Base-by-base conservation (phyloP, 2,329 filamentous ascomycete genomes). In the Sporothrix luriei region DNA sequence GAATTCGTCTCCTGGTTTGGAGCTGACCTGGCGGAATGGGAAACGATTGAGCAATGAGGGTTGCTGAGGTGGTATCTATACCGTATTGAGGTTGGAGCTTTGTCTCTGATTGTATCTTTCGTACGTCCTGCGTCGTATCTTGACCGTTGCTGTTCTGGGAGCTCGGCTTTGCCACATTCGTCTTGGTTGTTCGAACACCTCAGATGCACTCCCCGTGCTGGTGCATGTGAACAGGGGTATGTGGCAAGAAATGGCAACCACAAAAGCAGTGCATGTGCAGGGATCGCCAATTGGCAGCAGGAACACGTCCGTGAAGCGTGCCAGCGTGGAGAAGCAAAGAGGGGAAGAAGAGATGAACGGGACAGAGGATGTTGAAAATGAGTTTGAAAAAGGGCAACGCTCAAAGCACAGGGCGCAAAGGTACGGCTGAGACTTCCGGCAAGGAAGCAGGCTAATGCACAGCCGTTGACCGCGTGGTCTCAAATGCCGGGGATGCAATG, bases 231-330 rank as follows among this genome's bases (percentile, higher is more conserved):
- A 70, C 68, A 48, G 16, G 62, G 38, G 65, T 16, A 65, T 48
- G 26, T 59, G 49, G 38, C 26, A 40, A 55, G 61, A 24, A 33
- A 54, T 33, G 46, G 43, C 62, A 66, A 26, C 38, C 29, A 21
- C 59, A 26, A 26, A n/a, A 78, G 75, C 75, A 74, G 71, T 75
- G 77, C 77, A 78, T 78, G 77, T 78, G 76, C 77, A 78, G 75
- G 76, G 77, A 78, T 77, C 76, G 74, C 72, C 76, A 74, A 74
- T 71, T 68, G 71, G 69, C 54, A 70, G 66, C 29, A 68, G 54
- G 51, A 54, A 70, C 71, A 66, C 71, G 66, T 69, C 70, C 46
- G 38, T 52, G 62, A 52, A 66, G 68, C 51, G 40, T 38, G 40
- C 33, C 24, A 29, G 21, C 49, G 62, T 55, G 69, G 46, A 55